Base-by-base conservation (phyloP, 2,329 filamentous ascomycete genomes). In the Xylaria sp. region DNA sequence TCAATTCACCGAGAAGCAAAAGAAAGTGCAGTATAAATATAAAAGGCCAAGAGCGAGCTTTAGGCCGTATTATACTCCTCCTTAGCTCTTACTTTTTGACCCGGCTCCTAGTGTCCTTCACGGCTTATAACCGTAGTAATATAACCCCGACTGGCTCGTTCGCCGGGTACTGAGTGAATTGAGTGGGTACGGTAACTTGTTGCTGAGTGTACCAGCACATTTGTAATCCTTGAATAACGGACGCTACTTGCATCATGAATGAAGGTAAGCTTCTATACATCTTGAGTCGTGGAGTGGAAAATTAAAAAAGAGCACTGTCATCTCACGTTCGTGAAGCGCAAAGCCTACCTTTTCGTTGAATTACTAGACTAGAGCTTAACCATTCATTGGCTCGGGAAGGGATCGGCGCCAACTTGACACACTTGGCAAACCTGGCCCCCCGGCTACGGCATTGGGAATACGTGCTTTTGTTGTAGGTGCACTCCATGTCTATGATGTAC, bases 141-240 rank as follows among this genome's bases (percentile, higher is more conserved):
- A 51, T 59, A 62, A 55, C 37, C 62, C 62, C 62, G 62, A 62
- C 35, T 59, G 62, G 62, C 62, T 58, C 46, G 17, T 25, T 47
- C 21, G 31, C 23, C 58, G 62, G 61, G 54, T 46, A 61, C 17
- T 55, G 38, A 28, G 42, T 31, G 35, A 12, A 6, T n/a, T n/a
- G 25, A 53, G 56, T 60, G 60, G 60, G 49, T 50, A 63, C 59
- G 17, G 17, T 21, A 25, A 46, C 4, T 9, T 12, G 33, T 59
- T 51, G 50, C 60, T 60, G 45, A 63, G 55, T 63, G 60, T 55
- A 50, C 43, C 38, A 21, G 37, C 11, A 42, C 21, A 57, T 19
- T 50, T 40, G 31, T 31, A 25, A 51, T 35, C 25, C 54, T 53
- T 8, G 31, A 12, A 38, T 25, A 14, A 33, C 14, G 37, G 21